Evolutionary conservation across 805 yeast genomes (phyloP), one percentile per base, ranked within the genome.

Genomic region (Metschnikowia continentalis): DNA sequence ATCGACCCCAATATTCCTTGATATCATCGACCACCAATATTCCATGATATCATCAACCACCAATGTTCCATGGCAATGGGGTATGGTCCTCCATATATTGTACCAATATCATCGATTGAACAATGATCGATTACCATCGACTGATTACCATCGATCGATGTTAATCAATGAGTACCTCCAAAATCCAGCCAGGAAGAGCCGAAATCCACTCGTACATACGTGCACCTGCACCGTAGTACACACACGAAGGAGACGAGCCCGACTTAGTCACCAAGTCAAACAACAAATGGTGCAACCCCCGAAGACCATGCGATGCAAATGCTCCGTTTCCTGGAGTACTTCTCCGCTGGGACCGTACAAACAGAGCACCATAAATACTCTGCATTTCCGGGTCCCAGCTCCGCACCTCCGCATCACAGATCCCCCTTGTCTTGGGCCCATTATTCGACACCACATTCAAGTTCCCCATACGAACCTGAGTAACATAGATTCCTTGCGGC

Each of bases 221-320:
- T 2, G 78, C 74, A 3, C 78, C 78, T 1, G 71, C 56, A 2
- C 78, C 78, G 57, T 73, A 74, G 54, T 72, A 74, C 14, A 71
- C 70, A 5, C 70, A 62, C 2, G 69, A 50, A 2, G 73, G 68
- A 45, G 62, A 62, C 5, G 40, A 36, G 11, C 53, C 50, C 8
- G 36, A 20, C 11, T 60, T 47, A 51, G 67, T 69, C 7, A 69
- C 63, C 60, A 72, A 63, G 51, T 74, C 78, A 57, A 70, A 74
- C 35, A 74, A 57, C 7, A 66, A 51, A 58, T 74, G 75, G 54
- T 74, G 67, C 42, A 74, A 63, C 8, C 71, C 74, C 33, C 71
- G 59, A 42, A 74, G 63, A 11, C 55, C 56, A 47, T 47, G 53
- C 3, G 53, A 40, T 38, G 46, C 50, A 20, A 54, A 46, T 36